Evolutionary conservation across 1,139 yeast genomes (phyloP).

Genomic region (Hansenula sp.): DNA sequence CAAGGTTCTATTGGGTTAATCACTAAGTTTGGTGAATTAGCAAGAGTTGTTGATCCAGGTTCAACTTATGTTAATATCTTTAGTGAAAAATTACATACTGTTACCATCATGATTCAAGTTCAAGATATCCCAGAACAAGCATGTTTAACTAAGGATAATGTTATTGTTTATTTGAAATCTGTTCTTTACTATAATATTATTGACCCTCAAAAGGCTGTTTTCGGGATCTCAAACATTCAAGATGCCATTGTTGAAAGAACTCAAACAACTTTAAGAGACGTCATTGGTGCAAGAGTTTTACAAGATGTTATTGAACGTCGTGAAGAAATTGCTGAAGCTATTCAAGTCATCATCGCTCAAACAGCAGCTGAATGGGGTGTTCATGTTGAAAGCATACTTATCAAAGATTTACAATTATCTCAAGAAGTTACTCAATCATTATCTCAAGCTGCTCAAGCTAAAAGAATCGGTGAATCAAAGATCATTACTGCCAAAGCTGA

Average conservation of each 20-base stretch:
- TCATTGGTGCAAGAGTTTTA: constrained; percentile 60
- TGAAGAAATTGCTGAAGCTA: constrained; percentile 67
- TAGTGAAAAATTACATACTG: constrained; percentile 52
- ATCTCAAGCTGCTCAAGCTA: constrained; percentile 75
- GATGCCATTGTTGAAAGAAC: constrained; percentile 67
- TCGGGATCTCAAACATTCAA: constrained; percentile 52
- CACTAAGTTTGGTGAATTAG: constrained; percentile 65
- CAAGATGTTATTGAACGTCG: constrained; percentile 77
- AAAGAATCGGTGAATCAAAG: constrained; percentile 74
- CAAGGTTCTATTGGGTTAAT: constrained; percentile 74
- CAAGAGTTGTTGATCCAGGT: constrained; percentile 70
- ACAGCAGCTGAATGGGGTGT: constrained; percentile 76
- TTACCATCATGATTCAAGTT: constrained; percentile 57
- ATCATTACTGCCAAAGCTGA: constrained; percentile 75
- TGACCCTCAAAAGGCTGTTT: constrained; percentile 67
- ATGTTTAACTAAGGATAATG: constrained; percentile 71
- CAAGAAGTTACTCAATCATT: constrained; percentile 56
- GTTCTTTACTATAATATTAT: constrained; percentile 67
- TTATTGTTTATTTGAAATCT: constrained; percentile 56
- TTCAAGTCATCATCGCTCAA: constrained; percentile 57
- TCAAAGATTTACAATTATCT: constrained; percentile 63
- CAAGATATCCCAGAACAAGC: constrained; percentile 64
- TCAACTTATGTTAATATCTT: constrained; percentile 61
- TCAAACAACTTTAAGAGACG: constrained; percentile 73
- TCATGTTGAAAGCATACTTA: constrained; percentile 61